These are phyloP conservation scores for Trichoderma polysporum DNA, from an alignment of 2,329 filamentous ascomycete species.

Conservation along the genomic window DNA sequence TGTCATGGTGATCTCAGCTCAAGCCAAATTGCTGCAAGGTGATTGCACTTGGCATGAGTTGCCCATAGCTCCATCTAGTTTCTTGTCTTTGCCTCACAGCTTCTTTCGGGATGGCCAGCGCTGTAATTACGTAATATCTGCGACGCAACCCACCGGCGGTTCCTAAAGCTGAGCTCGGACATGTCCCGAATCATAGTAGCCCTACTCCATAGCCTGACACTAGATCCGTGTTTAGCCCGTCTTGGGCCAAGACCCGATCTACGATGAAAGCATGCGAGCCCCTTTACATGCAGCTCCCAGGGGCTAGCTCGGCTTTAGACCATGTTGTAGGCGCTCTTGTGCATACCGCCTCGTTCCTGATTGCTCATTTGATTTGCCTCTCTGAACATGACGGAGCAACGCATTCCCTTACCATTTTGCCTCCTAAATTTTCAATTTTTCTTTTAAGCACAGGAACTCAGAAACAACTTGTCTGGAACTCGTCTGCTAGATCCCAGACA, in stretches of 20 bases:
- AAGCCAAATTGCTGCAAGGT: too few relatives aligned
- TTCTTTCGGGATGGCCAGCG: too few relatives aligned
- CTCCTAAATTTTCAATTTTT: neutral
- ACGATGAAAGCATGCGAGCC: too few relatives aligned
- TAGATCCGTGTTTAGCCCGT: neutral
- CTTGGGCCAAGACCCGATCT: slow-evolving; percentile 1
- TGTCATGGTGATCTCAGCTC: too few relatives aligned
- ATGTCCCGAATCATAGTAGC: neutral
- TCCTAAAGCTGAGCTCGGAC: too few relatives aligned
- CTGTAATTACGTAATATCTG: too few relatives aligned
- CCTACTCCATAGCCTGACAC: neutral
- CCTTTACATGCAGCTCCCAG: neutral
- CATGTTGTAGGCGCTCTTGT: too few relatives aligned
- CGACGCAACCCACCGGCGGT: too few relatives aligned
- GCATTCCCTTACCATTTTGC: neutral
- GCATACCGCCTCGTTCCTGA: neutral
- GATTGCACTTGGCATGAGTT: too few relatives aligned
- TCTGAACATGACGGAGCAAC: neutral
- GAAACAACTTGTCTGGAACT: too few relatives aligned
- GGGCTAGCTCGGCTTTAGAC: neutral
- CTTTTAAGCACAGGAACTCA: neutral
- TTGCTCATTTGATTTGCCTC: neutral
- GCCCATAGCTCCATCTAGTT: too few relatives aligned
- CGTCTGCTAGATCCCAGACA: neutral
- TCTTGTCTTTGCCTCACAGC: too few relatives aligned